Evolutionary conservation across 2,329 filamentous ascomycete species (phyloP), one percentile per base, ranked within the genome.

Genomic region (Neurospora sp.): DNA sequence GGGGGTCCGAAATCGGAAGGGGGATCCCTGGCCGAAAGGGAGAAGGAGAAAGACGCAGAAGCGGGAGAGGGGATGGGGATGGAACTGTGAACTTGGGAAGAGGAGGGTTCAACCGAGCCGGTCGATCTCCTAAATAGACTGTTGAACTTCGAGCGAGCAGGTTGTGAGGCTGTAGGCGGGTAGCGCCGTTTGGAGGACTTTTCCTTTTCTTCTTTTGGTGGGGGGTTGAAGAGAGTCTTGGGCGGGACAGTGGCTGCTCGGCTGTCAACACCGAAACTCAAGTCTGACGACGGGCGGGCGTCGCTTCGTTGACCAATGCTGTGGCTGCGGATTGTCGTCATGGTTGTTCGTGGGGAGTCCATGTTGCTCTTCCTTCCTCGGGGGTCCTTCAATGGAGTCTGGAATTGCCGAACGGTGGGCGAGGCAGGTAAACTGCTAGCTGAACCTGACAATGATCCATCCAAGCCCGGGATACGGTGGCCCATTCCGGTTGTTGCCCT

Each of bases 51-150:
- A 41, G 71, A 72, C 10, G 69, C 74, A 15, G 70, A 67, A 12
- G n/a, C 70, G 52, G 72, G 68, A 66, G 72, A 71, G 43, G 71
- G 17, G 40, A 73, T 41, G 68, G 69, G 66, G 0, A 33, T 33
- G 52, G 52, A 70, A 71, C 15, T 69, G 70, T 66, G 73, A 1
- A 1, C 28, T 28, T 28, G 28, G 28, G 28, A 28, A 68, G 68
- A 71, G 70, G 46, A 73, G 36, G 68, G 69, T 52, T 74, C 76
- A 62, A 75, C 78, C 6, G 81, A 81, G 6, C 83, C 81, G 1
- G 83, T 75, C 1, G 85, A 86, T 37, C 85, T 81, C 4, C 84
- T 81, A 76, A 87, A 87, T 3, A 88, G 77, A 66, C 79, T 80
- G 69, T 84, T 86, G 17, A 87, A 76, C 2, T 83, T 83, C 8